Percentiles rank a stretch among this genome's conserved stretches.
Evolutionary conservation across 2,329 filamentous ascomycete species (phyloP).

Genomic region (Ascocoryne sarcoides): DNA sequence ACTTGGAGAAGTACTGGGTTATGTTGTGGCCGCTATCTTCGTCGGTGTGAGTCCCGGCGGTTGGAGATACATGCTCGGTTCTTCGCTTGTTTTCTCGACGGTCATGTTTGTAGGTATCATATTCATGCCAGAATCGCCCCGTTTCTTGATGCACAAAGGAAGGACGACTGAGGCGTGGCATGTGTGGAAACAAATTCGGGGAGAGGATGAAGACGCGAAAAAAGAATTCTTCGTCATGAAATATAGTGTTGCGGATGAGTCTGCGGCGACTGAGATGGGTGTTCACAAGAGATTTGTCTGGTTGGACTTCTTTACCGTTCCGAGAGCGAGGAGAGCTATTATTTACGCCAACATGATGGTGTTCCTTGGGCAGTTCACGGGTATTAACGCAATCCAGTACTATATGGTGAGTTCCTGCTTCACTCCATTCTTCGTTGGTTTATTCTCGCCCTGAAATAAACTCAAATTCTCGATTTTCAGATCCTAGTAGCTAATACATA

Average conservation of each 20-base stretch:
- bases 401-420: constrained; percentile 38
- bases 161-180: constrained; percentile 50
- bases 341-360: constrained; percentile 64
- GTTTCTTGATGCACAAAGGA: constrained; percentile 63
- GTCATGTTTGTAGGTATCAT: constrained; percentile 56
- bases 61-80: constrained; percentile 68
- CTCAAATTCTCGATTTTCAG: too few relatives aligned
- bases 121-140: constrained; percentile 61
- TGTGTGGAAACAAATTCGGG: constrained; percentile 67
- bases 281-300: constrained; percentile 51
- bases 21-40: constrained; percentile 66
- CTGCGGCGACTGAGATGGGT: constrained; percentile 41
- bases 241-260: constrained; percentile 49
- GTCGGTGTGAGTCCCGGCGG: constrained; percentile 53
- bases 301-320: constrained; percentile 66
- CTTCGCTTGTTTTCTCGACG: constrained; percentile 61
- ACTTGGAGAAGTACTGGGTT: constrained; percentile 64
- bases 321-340: constrained; percentile 56
- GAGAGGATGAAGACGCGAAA: constrained; percentile 46
- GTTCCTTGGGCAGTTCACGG: constrained; percentile 60
- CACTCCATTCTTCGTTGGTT: too few relatives aligned
- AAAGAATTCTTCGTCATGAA: constrained; percentile 69
- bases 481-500: neutral
- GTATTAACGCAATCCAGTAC: constrained; percentile 63
- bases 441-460: too few relatives aligned